A percentile compares a stretch with the other conserved stretches of the same genome.
Conservation (phyloP, 2,329 filamentous ascomycete species). For the Colletotrichum sp. region DNA sequence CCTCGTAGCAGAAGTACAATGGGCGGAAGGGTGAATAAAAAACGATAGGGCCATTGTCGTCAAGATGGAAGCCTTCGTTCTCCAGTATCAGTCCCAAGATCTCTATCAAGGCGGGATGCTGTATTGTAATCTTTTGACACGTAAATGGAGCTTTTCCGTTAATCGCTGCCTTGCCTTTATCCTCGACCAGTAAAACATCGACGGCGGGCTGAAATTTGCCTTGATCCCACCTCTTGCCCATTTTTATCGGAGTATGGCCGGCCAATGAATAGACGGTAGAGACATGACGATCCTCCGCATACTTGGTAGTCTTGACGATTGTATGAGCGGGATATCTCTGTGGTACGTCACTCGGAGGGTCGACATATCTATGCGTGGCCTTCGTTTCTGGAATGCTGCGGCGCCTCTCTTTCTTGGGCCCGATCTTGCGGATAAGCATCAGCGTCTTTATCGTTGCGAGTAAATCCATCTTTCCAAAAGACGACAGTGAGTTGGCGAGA, state of each 20-base stretch:
- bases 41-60: slow-evolving; percentile 36
- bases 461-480: not conserved
- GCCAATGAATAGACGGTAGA: slow-evolving; percentile 38
- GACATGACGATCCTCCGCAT: slow-evolving; percentile 37
- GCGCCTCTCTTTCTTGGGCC: not conserved
- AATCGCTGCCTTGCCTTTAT: slow-evolving; percentile 43
- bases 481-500: not conserved
- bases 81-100: slow-evolving; percentile 48
- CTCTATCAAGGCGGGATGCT: slow-evolving; percentile 45
- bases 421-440: not conserved
- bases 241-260: slow-evolving; percentile 45
- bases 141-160: slow-evolving; percentile 42
- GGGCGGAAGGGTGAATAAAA: slow-evolving; percentile 46
- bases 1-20: slow-evolving; percentile 50
- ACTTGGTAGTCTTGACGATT: slow-evolving; percentile 41
- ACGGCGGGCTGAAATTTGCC: slow-evolving; percentile 46
- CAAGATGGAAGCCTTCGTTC: slow-evolving; percentile 44
- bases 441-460: not conserved
- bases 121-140: slow-evolving; percentile 45
- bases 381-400: slow-evolving; percentile 21
- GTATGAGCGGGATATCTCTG: slow-evolving; percentile 25
- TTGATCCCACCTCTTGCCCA: slow-evolving; percentile 40
- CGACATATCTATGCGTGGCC: not conserved
- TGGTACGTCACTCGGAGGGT: slow-evolving; percentile 5
- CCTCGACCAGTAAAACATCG: slow-evolving; percentile 52